Conservation (phyloP, 2,329 filamentous ascomycete genomes). For the Exserohilum turcica region DNA sequence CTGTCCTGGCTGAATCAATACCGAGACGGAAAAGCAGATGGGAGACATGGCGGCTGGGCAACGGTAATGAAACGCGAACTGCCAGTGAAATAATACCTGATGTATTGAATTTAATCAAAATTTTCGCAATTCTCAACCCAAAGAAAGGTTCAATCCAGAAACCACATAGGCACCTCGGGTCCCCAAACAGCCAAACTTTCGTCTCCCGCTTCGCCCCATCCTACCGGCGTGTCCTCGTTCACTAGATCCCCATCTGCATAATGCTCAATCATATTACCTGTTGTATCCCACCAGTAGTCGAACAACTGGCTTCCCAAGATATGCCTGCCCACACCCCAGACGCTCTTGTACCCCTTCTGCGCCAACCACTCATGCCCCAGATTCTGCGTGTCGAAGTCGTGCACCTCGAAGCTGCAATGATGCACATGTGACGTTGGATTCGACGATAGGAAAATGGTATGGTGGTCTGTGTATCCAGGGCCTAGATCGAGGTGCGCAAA, state of each 20-base stretch:
- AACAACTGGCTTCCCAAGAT: conserved; percentile 74
- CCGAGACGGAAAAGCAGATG: conserved; percentile 29
- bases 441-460: conserved; percentile 58
- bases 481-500: conserved; percentile 64
- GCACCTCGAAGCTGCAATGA: conserved; percentile 71
- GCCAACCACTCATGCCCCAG: conserved; percentile 72
- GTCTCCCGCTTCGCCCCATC: conserved; percentile 48
- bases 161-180: conserved; percentile 48
- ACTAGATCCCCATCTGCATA: conserved; percentile 74
- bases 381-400: conserved; percentile 71
- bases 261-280: conserved; percentile 68
- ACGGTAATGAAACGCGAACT: too few relatives aligned
- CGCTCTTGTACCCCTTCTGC: conserved; percentile 65
- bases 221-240: conserved; percentile 60
- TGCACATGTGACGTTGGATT: conserved; percentile 60
- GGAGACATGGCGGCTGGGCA: too few relatives aligned
- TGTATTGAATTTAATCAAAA: too few relatives aligned
- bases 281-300: conserved; percentile 72
- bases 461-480: conserved; percentile 58
- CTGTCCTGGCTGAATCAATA: conserved; percentile 33
- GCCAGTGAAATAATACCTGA: too few relatives aligned
- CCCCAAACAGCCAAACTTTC: conserved; percentile 52
- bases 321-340: conserved; percentile 74
- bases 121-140: too few relatives aligned
- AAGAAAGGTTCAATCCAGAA: conserved; percentile 32